Evolutionary conservation across 345 rosid species (phyloP).

Genomic region (Hirschfeldia incana): DNA sequence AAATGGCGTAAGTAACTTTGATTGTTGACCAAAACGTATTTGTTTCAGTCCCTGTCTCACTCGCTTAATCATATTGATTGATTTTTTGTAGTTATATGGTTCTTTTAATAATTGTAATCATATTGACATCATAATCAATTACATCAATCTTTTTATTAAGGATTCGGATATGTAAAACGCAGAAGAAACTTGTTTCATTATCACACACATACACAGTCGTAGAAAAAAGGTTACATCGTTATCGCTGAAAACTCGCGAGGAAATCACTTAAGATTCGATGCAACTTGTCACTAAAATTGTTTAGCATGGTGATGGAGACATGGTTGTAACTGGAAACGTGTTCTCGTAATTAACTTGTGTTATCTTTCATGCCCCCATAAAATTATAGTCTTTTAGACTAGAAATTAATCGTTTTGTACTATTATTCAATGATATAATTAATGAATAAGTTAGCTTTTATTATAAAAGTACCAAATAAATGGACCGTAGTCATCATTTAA

Average conservation of each 20-base stretch:
- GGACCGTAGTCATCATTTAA: conserved; percentile 29
- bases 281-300: not conserved
- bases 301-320: conserved; percentile 24
- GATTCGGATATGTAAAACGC: not conserved
- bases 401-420: not conserved
- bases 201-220: not conserved
- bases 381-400: not conserved
- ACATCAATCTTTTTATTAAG: not conserved
- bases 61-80: not conserved
- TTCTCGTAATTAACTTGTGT: not conserved
- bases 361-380: conserved; percentile 15
- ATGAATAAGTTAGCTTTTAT: conserved; percentile 6
- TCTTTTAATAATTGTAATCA: not conserved
- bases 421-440: not conserved
- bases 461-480: conserved; percentile 24
- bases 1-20: not conserved
- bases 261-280: conserved; percentile 16
- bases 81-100: not conserved
- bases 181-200: not conserved
- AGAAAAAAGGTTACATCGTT: not conserved
- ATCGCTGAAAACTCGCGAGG: not conserved
- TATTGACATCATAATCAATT: not conserved
- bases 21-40: not conserved
- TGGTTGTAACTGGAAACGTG: conserved; percentile 18
- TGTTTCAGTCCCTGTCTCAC: not conserved